Evolutionary conservation across 106 monocot genomes (phyloP).

Genomic region (Agapanthus africanus): DNA sequence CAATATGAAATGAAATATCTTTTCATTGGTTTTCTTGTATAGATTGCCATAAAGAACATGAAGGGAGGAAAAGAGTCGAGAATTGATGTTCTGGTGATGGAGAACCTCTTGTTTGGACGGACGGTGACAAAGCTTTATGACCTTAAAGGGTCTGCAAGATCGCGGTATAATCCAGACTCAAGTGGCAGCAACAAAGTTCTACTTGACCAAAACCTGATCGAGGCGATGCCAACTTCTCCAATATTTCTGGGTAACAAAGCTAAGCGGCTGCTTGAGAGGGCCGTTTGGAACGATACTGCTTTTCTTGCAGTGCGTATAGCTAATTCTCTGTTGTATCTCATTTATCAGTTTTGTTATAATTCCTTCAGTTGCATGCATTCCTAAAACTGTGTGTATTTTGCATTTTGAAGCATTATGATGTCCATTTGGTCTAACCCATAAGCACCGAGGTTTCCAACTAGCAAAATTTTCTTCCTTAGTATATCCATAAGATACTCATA

Average conservation of each 20-base stretch:
- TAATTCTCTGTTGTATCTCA: background rate
- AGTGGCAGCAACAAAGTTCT: conserved; percentile 79
- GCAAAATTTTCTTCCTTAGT: too few relatives aligned
- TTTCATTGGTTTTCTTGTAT: background rate
- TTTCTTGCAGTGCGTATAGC: conserved; percentile 65
- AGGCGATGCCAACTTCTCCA: conserved; percentile 86
- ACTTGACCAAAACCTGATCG: conserved; percentile 84
- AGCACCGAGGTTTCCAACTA: too few relatives aligned
- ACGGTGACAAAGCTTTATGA: conserved; percentile 73
- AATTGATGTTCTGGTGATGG: conserved; percentile 89
- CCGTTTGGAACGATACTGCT: conserved; percentile 95
- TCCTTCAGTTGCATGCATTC: background rate
- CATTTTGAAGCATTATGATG: background rate
- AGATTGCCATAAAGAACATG: conserved; percentile 56
- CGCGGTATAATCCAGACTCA: conserved; percentile 76
- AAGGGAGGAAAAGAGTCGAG: conserved; percentile 74
- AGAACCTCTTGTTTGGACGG: conserved; percentile 73
- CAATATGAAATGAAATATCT: background rate
- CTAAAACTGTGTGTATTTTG: background rate
- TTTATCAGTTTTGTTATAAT: background rate
- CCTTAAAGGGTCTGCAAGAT: conserved; percentile 75
- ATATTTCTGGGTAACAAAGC: conserved; percentile 89
- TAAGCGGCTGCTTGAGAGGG: conserved; percentile 74
- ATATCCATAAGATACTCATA: too few relatives aligned
- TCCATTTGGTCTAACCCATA: background rate